These are phyloP conservation scores for Fusarium subglutinans DNA, from an alignment of 2,329 filamentous ascomycete genomes.

Conservation along the genomic window DNA sequence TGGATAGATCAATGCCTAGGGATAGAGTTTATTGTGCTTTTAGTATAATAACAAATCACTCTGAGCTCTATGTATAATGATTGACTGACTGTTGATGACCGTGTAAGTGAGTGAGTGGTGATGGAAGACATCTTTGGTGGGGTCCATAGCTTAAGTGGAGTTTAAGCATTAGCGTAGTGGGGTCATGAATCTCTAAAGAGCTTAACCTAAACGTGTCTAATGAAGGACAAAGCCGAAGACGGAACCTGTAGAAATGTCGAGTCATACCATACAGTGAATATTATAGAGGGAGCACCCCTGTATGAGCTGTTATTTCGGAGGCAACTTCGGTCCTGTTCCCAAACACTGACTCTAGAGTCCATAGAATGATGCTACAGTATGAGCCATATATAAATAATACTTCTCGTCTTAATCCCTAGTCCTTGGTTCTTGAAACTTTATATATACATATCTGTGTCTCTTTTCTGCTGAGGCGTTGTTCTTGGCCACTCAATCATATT, in stretches of 20 bases:
- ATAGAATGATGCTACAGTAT: not conserved
- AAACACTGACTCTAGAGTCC: not conserved
- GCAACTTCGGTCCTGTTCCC: slow-evolving; percentile 13
- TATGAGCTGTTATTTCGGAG: slow-evolving; percentile 30
- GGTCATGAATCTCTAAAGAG: not conserved
- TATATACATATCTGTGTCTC: not conserved
- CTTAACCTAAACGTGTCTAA: not conserved
- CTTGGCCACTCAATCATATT: slow-evolving; percentile 11
- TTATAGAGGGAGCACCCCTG: not conserved
- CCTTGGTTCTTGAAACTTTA: not conserved
- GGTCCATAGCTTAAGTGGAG: not conserved
- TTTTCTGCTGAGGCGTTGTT: not conserved
- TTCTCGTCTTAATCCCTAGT: not conserved
- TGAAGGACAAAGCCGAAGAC: slow-evolving; percentile 35
- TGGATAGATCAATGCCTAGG: not conserved
- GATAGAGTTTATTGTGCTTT: not conserved
- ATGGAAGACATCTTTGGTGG: not conserved
- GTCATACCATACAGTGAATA: slow-evolving; percentile 27
- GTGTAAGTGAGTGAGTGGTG: slow-evolving; percentile 8
- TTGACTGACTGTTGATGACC: not conserved
- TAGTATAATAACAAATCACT: not conserved
- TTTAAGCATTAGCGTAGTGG: slow-evolving; percentile 7
- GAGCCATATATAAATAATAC: slow-evolving; percentile 1
- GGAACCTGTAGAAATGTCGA: slow-evolving; percentile 31
- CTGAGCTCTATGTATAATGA: not conserved